Evolutionary conservation across 495 filamentous ascomycete species (phyloP), one percentile per base, ranked within the genome.

Genomic region (Durotheca rogersii): DNA sequence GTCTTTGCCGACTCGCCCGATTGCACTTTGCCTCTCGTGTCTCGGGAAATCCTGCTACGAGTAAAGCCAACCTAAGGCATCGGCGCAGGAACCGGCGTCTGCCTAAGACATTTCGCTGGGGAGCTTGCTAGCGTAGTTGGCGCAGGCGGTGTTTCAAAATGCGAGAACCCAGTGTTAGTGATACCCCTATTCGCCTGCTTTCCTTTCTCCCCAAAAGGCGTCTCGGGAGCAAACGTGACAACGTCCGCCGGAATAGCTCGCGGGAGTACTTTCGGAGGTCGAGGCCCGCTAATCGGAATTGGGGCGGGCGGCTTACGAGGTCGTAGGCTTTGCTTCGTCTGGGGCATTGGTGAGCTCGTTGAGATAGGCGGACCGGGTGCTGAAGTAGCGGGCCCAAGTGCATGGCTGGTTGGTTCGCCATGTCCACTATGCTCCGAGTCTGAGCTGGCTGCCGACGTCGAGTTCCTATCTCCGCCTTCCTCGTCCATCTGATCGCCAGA

Each of bases 51-150:
- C 14, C 27, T 41, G 15, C 23, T 19, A 16, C 43, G 15, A 27
- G 27, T 44, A 4, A 51, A 33, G 20, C 50, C 27, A 30, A n/a
- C 41, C 58, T 56, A 62, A 29, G 58, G 58, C 34, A 51, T 39
- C 6, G 54, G 50, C 33, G 50, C 45, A 48, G 58, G 47, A 35
- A 53, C 14, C 1, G 54, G 46, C 7, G 54, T 58, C 36, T 40
- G 15, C n/a, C 25, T 27, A 30, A 18, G 42, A 25, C 15, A 7
- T 20, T 20, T 1, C 1, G 23, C 18, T 16, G 17, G 17, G 9
- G 23, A 27, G 23, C 9, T 9, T 27, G 23, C 23, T n/a, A n/a
- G n/a, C 23, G 4, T 9, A 9, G 23, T 9, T 4, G 23, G 9
- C 4, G 23, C 4, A 27, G 23, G 9, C 23, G 4, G 23, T 4